A percentile compares a stretch with the other conserved stretches of the same genome.
These are phyloP conservation scores for Fusarium pseudoanthophilum DNA, from an alignment of 2,329 filamentous ascomycete species.

Conservation along the genomic window DNA sequence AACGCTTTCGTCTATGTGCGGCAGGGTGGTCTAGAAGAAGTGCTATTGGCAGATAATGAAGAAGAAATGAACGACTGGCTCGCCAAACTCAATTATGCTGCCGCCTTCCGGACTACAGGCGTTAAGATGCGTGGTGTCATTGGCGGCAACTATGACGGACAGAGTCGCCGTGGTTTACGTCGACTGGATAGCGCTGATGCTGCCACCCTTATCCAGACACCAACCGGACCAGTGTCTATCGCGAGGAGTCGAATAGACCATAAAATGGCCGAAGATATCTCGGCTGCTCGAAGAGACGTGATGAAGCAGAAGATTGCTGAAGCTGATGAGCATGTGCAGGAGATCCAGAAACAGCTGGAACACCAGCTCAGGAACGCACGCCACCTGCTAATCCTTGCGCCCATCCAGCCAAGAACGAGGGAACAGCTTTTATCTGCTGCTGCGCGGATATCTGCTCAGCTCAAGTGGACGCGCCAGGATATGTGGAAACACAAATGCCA, in stretches of 20 bases:
- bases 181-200: conserved; percentile 74
- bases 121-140: conserved; percentile 90
- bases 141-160: conserved; percentile 85
- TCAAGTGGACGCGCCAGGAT: conserved; percentile 94
- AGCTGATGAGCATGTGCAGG: conserved; percentile 79
- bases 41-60: conserved; percentile 90
- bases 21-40: conserved; percentile 87
- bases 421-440: conserved; percentile 89
- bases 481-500: conserved; percentile 94
- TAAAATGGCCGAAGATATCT: conserved; percentile 87
- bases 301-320: conserved; percentile 87
- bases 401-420: conserved; percentile 88
- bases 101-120: conserved; percentile 90
- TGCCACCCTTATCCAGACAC: conserved; percentile 71
- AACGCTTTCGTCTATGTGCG: conserved; percentile 92
- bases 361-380: conserved; percentile 87
- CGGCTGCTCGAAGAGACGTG: conserved; percentile 81
- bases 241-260: conserved; percentile 79
- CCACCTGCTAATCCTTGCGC: conserved; percentile 87
- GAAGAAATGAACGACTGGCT: conserved; percentile 97
- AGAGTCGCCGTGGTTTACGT: conserved; percentile 76
- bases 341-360: conserved; percentile 81
- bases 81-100: conserved; percentile 94
- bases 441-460: conserved; percentile 82
- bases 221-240: conserved; percentile 78